Percentiles rank a stretch among this genome's conserved stretches.
phyloP scores from a whole-genome alignment of 1,139 yeast species.

The Saccharomyces hybrid region DNA sequence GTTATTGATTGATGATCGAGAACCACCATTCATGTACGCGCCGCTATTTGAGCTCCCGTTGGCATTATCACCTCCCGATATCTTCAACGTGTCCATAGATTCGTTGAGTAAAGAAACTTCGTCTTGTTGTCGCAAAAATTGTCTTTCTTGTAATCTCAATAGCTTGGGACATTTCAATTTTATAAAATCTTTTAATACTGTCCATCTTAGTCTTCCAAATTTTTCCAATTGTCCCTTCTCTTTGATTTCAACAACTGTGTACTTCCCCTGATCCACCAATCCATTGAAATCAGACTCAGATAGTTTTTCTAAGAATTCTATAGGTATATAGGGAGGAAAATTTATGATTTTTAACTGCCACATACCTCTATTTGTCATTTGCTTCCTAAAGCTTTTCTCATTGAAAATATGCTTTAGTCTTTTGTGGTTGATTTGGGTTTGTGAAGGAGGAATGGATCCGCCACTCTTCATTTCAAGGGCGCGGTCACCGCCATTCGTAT shows the following conservation, averaged over 20 bases:
- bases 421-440: constrained; percentile 10
- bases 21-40: background rate
- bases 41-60: constrained; percentile 3
- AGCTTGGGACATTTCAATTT: constrained; percentile 28
- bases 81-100: constrained; percentile 3
- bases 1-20: constrained; percentile 11
- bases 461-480: background rate
- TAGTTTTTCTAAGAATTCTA: constrained; percentile 16
- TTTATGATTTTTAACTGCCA: constrained; percentile 27
- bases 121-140: background rate
- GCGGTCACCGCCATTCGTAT: background rate
- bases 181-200: constrained; percentile 30
- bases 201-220: constrained; percentile 30
- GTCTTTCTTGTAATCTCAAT: constrained; percentile 12
- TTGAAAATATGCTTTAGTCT: constrained; percentile 27
- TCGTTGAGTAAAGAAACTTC: constrained; percentile 1
- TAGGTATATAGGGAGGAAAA: constrained; percentile 30
- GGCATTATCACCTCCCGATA: constrained; percentile 6
- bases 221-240: constrained; percentile 19
- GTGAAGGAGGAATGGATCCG: constrained; percentile 7
- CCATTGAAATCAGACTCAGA: constrained; percentile 1
- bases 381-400: constrained; percentile 30
- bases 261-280: constrained; percentile 7
- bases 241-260: constrained; percentile 5
- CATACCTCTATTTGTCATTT: constrained; percentile 33